These are phyloP conservation scores for Adansonia gregorii DNA, from an alignment of 441 rosid genomes.

Conservation along the genomic window DNA sequence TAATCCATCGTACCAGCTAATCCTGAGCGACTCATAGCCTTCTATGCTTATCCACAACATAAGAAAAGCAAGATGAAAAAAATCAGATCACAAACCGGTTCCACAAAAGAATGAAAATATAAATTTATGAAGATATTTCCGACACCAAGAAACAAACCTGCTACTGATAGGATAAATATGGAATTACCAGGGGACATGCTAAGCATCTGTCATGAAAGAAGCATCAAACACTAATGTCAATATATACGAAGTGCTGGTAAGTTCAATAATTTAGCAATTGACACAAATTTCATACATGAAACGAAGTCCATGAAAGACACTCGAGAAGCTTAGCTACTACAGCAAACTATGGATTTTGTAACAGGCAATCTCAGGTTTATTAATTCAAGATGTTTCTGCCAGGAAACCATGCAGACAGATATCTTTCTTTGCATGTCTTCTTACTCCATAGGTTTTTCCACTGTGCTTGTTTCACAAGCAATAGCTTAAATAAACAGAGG, in stretches of 20 bases:
- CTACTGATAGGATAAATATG: constrained; percentile 24
- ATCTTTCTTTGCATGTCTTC: background rate
- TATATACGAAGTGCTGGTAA: background rate
- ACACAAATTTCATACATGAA: background rate
- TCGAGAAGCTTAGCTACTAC: background rate
- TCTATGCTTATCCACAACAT: constrained; percentile 27
- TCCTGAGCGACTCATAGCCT: constrained; percentile 8
- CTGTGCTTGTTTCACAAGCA: background rate
- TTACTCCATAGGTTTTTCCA: background rate
- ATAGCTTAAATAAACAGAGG: background rate
- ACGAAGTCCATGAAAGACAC: constrained; percentile 5
- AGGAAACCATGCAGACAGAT: background rate
- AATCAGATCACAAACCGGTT: background rate
- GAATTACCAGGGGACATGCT: constrained; percentile 19
- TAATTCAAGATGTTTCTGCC: background rate
- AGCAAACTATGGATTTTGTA: background rate
- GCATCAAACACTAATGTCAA: constrained; percentile 14
- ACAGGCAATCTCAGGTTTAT: background rate
- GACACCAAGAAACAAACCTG: constrained; percentile 33
- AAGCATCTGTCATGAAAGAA: constrained; percentile 39
- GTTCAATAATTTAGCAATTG: background rate
- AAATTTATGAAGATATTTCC: background rate
- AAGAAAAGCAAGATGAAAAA: background rate
- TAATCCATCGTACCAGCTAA: constrained; percentile 5
- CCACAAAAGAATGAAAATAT: background rate